A percentile compares a stretch with the other conserved stretches of the same genome.
Evolutionary conservation across 805 yeast genomes (phyloP).

Genomic region (Yamadazyma sp.): DNA sequence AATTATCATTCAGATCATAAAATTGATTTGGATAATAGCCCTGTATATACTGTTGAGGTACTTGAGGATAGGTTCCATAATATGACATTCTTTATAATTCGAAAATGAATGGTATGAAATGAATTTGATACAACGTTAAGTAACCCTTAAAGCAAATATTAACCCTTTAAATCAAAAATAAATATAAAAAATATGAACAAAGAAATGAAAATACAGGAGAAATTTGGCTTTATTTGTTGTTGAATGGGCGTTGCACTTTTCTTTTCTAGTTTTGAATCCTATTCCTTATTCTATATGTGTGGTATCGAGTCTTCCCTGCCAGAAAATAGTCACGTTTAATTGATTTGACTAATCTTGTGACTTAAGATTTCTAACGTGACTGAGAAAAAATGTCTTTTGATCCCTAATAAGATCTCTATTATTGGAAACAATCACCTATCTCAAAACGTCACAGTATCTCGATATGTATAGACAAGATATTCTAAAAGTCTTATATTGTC

Average conservation of each 20-base stretch:
- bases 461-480: not conserved
- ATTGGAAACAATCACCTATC: too few relatives aligned
- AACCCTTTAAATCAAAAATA: slow-evolving; percentile 9
- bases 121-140: not conserved
- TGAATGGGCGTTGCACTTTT: too few relatives aligned
- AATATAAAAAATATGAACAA: slow-evolving; percentile 10
- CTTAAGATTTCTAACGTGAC: not conserved
- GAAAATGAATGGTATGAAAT: slow-evolving; percentile 5
- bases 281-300: too few relatives aligned
- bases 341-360: slow-evolving; percentile 1
- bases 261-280: not conserved
- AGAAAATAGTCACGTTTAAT: not conserved
- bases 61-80: slow-evolving; percentile 43
- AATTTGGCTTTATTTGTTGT: too few relatives aligned
- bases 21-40: slow-evolving; percentile 35
- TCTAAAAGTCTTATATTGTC: not conserved
- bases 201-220: slow-evolving; percentile 5
- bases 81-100: slow-evolving; percentile 32
- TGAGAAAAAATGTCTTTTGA: not conserved
- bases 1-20: slow-evolving; percentile 12
- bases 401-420: too few relatives aligned
- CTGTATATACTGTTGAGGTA: slow-evolving; percentile 39
- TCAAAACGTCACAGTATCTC: too few relatives aligned
- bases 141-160: slow-evolving; percentile 3
- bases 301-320: too few relatives aligned